These are phyloP conservation scores for Saturnispora sanitii DNA, from an alignment of 805 yeast species.

Conservation along the genomic window DNA sequence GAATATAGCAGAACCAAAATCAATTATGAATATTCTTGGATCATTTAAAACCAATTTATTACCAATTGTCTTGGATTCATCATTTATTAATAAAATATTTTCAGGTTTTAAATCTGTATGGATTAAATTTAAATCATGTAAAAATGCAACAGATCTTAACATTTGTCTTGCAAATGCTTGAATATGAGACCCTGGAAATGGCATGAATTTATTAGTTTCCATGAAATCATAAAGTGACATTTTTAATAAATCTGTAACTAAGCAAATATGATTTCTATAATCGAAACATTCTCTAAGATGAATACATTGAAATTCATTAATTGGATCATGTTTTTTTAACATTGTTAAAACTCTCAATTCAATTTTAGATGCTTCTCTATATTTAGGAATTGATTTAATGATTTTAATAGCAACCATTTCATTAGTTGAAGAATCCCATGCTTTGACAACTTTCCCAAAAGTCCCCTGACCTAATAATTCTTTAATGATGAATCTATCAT, in stretches of 20 bases:
- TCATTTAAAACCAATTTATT: constrained; percentile 44
- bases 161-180: constrained; percentile 84
- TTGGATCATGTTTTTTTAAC: constrained; percentile 59
- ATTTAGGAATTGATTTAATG: constrained; percentile 84
- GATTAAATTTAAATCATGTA: constrained; percentile 82
- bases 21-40: constrained; percentile 83
- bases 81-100: constrained; percentile 64
- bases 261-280: constrained; percentile 85
- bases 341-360: constrained; percentile 79
- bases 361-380: constrained; percentile 89
- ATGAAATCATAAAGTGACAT: constrained; percentile 83
- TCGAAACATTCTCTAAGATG: constrained; percentile 86
- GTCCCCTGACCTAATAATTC: constrained; percentile 84
- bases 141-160: constrained; percentile 72
- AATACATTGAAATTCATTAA: constrained; percentile 64
- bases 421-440: constrained; percentile 54
- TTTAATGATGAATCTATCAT: constrained; percentile 55
- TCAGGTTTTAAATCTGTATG: constrained; percentile 98
- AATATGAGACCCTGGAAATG: constrained; percentile 92
- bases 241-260: constrained; percentile 81
- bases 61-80: constrained; percentile 33
- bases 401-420: constrained; percentile 81
- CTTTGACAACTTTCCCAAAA: constrained; percentile 81
- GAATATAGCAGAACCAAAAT: constrained; percentile 95
- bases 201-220: constrained; percentile 70